Conservation (phyloP, 2,329 filamentous ascomycete genomes). For the Sporothrix globosa region DNA sequence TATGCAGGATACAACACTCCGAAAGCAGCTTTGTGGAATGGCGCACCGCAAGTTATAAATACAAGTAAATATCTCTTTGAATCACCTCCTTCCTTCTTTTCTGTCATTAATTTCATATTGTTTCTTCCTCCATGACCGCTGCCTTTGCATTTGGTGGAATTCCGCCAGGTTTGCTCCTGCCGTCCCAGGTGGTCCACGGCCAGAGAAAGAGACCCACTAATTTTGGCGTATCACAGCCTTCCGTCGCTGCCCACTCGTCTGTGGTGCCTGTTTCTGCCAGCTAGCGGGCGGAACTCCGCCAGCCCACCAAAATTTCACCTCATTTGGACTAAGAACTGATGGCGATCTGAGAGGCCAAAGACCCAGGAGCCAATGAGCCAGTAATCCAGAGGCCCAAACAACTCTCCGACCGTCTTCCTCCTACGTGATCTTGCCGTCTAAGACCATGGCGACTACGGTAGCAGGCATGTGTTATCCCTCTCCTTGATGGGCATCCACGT, state of each 20-base stretch:
- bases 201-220: not conserved
- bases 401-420: not conserved
- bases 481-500: not conserved
- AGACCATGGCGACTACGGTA: not conserved
- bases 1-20: no score
- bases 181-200: not conserved
- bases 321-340: not conserved
- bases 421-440: not conserved
- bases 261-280: not conserved
- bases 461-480: not conserved
- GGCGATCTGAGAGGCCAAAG: no score
- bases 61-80: no score
- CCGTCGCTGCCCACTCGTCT: not conserved
- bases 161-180: constrained; percentile 21
- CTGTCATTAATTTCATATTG: not conserved
- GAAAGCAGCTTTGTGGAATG: no score
- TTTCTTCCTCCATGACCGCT: no score
- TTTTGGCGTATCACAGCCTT: not conserved
- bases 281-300: constrained; percentile 25
- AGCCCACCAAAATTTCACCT: not conserved
- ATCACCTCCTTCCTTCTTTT: not conserved
- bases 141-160: constrained; percentile 18
- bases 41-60: no score
- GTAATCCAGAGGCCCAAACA: not conserved
- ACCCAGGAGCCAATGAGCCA: no score